phyloP scores from a whole-genome alignment of 164 flowering plant species.

The Umbilicus rupestris region DNA sequence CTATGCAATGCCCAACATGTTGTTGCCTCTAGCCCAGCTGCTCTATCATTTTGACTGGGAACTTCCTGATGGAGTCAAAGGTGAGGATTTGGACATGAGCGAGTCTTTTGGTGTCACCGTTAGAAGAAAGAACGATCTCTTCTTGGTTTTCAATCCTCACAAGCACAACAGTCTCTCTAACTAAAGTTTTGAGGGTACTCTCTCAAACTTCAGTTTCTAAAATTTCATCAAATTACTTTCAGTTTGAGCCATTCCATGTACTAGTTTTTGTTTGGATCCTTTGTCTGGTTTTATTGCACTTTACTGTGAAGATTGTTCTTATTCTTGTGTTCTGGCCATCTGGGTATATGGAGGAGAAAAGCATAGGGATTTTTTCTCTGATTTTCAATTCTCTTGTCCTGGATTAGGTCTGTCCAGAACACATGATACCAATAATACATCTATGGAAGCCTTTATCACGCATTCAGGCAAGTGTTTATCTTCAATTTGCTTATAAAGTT shows the following conservation, averaged over 20 bases:
- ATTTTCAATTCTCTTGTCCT: no score
- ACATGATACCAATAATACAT: no score
- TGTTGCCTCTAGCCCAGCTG: conserved; percentile 17
- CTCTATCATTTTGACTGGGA: conserved; percentile 28
- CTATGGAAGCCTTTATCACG: no score
- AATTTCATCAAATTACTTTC: background rate
- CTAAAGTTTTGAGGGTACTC: background rate
- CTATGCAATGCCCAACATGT: conserved; percentile 16
- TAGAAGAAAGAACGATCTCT: background rate
- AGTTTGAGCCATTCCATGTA: background rate
- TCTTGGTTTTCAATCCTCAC: background rate
- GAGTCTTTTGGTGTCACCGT: background rate
- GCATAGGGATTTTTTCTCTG: no score
- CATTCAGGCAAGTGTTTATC: no score
- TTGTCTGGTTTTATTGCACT: background rate
- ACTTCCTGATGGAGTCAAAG: conserved; percentile 19
- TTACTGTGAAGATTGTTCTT: background rate
- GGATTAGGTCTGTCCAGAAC: no score
- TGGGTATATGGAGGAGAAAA: no score
- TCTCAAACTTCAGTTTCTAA: background rate
- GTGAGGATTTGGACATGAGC: conserved; percentile 6
- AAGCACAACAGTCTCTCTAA: background rate
- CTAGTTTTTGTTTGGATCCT: background rate
- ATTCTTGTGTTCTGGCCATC: background rate
- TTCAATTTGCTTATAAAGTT: no score